phyloP scores from a whole-genome alignment of 225 moss, liverwort and hornwort species.

The Pseudoscleropodium purum region DNA sequence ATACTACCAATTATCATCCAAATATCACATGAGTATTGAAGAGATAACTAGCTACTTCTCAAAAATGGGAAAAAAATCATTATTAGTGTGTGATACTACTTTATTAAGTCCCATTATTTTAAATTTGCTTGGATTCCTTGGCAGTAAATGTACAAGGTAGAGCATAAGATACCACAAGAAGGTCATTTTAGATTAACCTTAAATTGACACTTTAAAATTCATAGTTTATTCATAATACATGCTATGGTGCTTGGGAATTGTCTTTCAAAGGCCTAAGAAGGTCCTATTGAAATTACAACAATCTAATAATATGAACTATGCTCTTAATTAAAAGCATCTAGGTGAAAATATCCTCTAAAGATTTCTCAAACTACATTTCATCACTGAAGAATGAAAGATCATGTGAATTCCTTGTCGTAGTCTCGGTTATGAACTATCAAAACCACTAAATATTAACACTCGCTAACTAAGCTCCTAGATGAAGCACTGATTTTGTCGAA shows the following conservation, averaged over 20 bases:
- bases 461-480: neutral
- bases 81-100: neutral
- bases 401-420: neutral
- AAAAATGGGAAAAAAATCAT: neutral
- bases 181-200: neutral
- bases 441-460: neutral
- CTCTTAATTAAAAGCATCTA: too few relatives aligned
- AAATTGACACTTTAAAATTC: neutral
- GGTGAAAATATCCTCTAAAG: neutral
- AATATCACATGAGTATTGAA: neutral
- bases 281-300: neutral
- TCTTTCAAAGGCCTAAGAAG: neutral
- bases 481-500: neutral
- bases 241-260: neutral
- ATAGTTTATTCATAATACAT: neutral
- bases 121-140: neutral
- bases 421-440: neutral
- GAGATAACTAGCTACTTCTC: neutral
- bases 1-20: neutral
- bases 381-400: neutral
- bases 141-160: neutral
- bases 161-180: neutral
- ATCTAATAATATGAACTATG: neutral
- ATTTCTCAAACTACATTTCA: neutral
- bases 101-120: neutral